A percentile compares a stretch with the other conserved stretches of the same genome.
Conservation (phyloP, 495 filamentous ascomycete genomes). For the Aspergillus coremiiformis region DNA sequence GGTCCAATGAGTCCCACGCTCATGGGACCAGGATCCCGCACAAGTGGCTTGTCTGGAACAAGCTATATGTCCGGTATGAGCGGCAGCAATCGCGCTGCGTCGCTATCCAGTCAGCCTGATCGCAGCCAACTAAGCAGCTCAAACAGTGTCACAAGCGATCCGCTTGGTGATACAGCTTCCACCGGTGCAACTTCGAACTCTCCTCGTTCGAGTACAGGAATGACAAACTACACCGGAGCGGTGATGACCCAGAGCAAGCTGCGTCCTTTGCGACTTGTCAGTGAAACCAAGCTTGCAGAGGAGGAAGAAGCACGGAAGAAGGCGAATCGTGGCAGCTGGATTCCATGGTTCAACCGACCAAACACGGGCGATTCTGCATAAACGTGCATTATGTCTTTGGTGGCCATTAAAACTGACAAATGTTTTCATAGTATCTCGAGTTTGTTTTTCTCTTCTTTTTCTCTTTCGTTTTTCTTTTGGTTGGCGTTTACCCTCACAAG, state of each 20-base stretch:
- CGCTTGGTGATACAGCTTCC: slow-evolving; percentile 45
- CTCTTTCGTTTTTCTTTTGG: not conserved
- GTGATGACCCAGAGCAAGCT: slow-evolving; percentile 71
- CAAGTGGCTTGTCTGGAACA: slow-evolving; percentile 39
- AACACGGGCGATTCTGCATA: slow-evolving; percentile 14
- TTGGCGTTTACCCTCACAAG: not conserved
- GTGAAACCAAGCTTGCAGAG: slow-evolving; percentile 37
- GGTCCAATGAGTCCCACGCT: slow-evolving; percentile 47
- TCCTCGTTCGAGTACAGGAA: slow-evolving; percentile 48
- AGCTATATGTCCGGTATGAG: slow-evolving; percentile 39
- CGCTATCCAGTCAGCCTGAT: slow-evolving; percentile 40
- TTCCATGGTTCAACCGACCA: slow-evolving; percentile 48
- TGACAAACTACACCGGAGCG: slow-evolving; percentile 47
- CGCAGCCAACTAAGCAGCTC: slow-evolving; percentile 44
- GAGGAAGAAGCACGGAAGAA: slow-evolving; percentile 49
- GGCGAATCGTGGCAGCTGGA: slow-evolving; percentile 56
- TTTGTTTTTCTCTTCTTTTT: not conserved
- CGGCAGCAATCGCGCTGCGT: slow-evolving; percentile 44
- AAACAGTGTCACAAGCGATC: slow-evolving; percentile 54
- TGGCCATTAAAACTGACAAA: not conserved
- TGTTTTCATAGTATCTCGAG: not conserved
- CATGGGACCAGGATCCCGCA: slow-evolving; percentile 39
- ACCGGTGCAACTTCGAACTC: slow-evolving; percentile 47
- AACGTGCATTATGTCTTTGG: slow-evolving; percentile 14
- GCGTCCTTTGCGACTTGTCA: slow-evolving; percentile 76